Evolutionary conservation across 2,329 filamentous ascomycete genomes (phyloP), one percentile per base, ranked within the genome.

Genomic region (Cytospora piceicola): DNA sequence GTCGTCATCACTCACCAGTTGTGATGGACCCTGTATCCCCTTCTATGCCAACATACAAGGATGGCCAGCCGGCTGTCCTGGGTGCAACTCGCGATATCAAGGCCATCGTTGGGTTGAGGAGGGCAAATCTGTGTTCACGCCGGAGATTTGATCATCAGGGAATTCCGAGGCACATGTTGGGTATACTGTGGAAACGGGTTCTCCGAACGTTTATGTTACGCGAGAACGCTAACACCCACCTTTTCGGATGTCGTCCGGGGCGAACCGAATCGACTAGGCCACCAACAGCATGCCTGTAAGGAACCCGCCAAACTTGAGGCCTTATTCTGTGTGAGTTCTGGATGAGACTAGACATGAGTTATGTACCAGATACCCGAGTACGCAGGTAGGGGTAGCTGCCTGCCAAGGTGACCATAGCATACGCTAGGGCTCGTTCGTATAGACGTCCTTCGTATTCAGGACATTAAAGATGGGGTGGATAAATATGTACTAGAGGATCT

Each of bases 321-420:
- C 3, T 17, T 29, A 20, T 17, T 39, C 20, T 1, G 22, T 32
- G 22, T n/a, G 22, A 29, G 5, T 29, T 5, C 14, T 49, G 27
- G n/a, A 3, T 39, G 49, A 42, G 27, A 27, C 60, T 22, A 34
- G 51, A 62, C 51, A 53, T 34, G 52, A 22, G 36, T 30, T 30
- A 49, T 39, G 51, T 27, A 39, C 34, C 4, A 12, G 15, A 12
- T 36, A 36, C 34, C 12, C 12, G 34, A 36, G 34, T 36, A 36
- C 34, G 3, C 15, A 34, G 32, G 12, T 36, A 12, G 22, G 30
- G 34, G 2, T 24, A 34, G 3, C 27, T 29, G 59, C 51, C 59
- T 29, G 59, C 59, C 59, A 61, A 55, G 59, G 55, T 55, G 51
- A 34, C 32, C 17, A 27, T 6, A 49, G n/a, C 36, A 46, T 30